Base-by-base conservation (phyloP, 768 basidiomycete genomes). In the Suillus brevipes region DNA sequence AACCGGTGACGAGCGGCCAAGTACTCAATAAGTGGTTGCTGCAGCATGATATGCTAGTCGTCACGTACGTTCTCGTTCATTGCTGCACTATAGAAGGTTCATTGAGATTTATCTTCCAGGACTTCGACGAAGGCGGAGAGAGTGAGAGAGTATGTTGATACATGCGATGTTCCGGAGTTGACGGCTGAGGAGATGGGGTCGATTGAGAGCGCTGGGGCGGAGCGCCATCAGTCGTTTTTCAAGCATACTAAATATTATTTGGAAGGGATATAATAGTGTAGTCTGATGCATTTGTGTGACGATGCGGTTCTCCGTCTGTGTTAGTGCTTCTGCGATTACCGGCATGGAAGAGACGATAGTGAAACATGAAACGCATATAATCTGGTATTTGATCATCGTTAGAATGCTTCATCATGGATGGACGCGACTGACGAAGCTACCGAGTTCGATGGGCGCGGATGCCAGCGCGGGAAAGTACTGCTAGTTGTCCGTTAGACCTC, bases 21-120 rank as follows among this genome's bases (percentile, higher is more conserved):
- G 69, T 72, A 14, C 50, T 72, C 28, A 31, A 66, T 20, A 66
- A 67, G 52, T 72, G 71, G 71, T 58, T 72, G 8, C 43, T 61
- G 58, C 36, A 63, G 58, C 34, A 60, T 23, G 56, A 28, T 23
- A 42, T 63, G 28, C 36, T 63, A 25, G 52, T 63, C n/a, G 55
- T 63, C 20, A 63, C 47, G 23, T 49, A 49, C 6, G 23, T 23
- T 47, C n/a, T 47, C n/a, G n/a, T 23, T 47, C 10, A 5, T 49
- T 23, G 23, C n/a, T 49, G 13, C 13, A 5, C 12, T 25, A 2
- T 25, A 6, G 3, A 25, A 23, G 47, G 12, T 23, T 47, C 47
- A 47, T 12, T 47, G 0, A n/a, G 1, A 47, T 23, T 2, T 23
- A 23, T 47, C 12, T 23, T 23, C 2, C 47, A 23, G n/a, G n/a